Percentiles rank a stretch among this genome's conserved stretches.
Conservation (phyloP, 371 early-diverging fungal genomes). For the Apophysomyces ossiformis region DNA sequence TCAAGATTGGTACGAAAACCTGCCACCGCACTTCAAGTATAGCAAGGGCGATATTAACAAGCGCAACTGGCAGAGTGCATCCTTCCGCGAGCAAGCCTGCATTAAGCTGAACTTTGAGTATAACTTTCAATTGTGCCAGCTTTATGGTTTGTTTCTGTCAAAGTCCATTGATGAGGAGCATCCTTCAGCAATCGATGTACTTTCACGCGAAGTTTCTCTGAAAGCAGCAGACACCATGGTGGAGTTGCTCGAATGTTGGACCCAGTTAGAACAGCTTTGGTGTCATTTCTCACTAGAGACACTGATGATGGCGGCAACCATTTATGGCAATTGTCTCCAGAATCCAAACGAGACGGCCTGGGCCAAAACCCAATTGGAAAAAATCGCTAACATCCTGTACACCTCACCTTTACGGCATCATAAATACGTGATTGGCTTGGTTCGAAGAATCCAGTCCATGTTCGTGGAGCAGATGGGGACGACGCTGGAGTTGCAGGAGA, state of each 20-base stretch:
- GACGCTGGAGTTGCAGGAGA: not conserved
- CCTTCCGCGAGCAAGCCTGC: constrained; percentile 54
- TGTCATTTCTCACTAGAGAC: constrained; percentile 57
- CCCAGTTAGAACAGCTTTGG: constrained; percentile 45
- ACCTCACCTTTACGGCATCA: constrained; percentile 33
- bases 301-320: constrained; percentile 39
- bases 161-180: constrained; percentile 17
- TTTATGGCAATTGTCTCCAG: constrained; percentile 19
- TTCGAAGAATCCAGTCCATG: constrained; percentile 22
- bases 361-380: constrained; percentile 21
- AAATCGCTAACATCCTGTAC: constrained; percentile 18
- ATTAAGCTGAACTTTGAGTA: constrained; percentile 56
- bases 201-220: constrained; percentile 32
- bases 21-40: constrained; percentile 44
- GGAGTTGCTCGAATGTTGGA: constrained; percentile 47
- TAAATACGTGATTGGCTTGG: constrained; percentile 26
- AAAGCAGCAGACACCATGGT: constrained; percentile 42
- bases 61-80: constrained; percentile 33
- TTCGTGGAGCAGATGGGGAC: constrained; percentile 13
- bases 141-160: constrained; percentile 44
- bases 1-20: constrained; percentile 37
- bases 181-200: constrained; percentile 5
- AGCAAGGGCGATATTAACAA: constrained; percentile 24
- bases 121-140: constrained; percentile 50
- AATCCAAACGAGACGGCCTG: constrained; percentile 3